phyloP scores from a whole-genome alignment of 2,329 filamentous ascomycete species.

The Botrytis fragariae region DNA sequence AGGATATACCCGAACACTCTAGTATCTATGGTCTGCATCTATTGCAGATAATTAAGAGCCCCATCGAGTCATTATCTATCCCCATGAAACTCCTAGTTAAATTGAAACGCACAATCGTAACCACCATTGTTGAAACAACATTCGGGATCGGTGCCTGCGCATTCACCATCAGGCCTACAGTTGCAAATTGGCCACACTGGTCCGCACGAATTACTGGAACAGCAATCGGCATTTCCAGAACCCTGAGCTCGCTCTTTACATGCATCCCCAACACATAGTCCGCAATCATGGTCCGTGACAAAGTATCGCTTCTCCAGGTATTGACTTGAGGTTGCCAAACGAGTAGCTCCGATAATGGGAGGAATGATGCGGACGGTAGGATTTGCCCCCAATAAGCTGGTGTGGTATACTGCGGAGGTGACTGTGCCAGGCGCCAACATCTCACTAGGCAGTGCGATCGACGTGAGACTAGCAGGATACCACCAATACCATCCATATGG shows the following conservation, averaged over 20 bases:
- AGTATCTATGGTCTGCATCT: neutral
- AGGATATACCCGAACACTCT: slow-evolving; percentile 5
- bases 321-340: neutral
- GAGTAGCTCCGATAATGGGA: neutral
- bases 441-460: neutral
- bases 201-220: neutral
- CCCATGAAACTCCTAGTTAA: too few relatives aligned
- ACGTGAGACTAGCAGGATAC: neutral
- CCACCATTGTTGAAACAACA: neutral
- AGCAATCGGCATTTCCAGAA: accelerated
- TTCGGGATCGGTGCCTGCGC: neutral
- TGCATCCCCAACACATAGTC: neutral
- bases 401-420: neutral
- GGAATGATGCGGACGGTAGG: neutral
- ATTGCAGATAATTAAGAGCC: neutral
- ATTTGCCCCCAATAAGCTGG: too few relatives aligned
- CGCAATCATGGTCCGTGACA: neutral
- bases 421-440: neutral
- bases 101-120: neutral
- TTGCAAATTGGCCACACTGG: neutral
- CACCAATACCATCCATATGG: neutral
- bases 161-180: neutral
- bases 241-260: neutral
- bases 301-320: neutral
- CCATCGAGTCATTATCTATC: too few relatives aligned